Conservation (phyloP, 305 asterid species). For the Caryopteris hybrid region DNA sequence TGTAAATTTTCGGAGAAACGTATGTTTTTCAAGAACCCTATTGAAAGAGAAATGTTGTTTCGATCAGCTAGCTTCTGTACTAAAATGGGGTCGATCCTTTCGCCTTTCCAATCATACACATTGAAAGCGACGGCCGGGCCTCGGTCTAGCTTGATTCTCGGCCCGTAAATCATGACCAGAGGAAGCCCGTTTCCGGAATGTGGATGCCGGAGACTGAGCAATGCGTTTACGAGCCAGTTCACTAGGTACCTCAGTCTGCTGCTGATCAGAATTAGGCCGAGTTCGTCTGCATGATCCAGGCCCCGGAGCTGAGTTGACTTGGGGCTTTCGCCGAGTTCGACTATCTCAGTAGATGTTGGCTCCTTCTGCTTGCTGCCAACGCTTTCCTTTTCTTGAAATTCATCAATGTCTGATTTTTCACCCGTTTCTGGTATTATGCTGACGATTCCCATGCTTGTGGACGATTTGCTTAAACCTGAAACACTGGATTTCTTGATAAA, state of each 20-base stretch:
- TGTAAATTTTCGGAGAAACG: slow-evolving; percentile 37
- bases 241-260: slow-evolving; percentile 44
- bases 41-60: slow-evolving; percentile 45
- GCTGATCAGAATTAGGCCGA: slow-evolving; percentile 64
- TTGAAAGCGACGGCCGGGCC: slow-evolving; percentile 76
- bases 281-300: slow-evolving; percentile 67
- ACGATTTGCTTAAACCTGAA: slow-evolving; percentile 29
- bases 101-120: slow-evolving; percentile 82
- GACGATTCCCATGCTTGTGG: slow-evolving; percentile 47
- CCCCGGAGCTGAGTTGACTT: slow-evolving; percentile 41
- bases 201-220: slow-evolving; percentile 57
- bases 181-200: slow-evolving; percentile 45
- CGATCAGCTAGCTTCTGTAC: slow-evolving; percentile 83
- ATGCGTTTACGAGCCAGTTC: slow-evolving; percentile 73
- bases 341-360: slow-evolving; percentile 25
- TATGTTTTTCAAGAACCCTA: slow-evolving; percentile 56
- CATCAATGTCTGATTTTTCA: slow-evolving; percentile 4
- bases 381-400: background rate
- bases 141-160: slow-evolving; percentile 44
- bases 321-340: slow-evolving; percentile 21
- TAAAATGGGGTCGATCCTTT: slow-evolving; percentile 51
- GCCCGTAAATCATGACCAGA: slow-evolving; percentile 57
- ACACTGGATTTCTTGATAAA: slow-evolving; percentile 57
- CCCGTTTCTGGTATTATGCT: slow-evolving; percentile 38
- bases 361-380: slow-evolving; percentile 9